phyloP scores from a whole-genome alignment of 2,329 filamentous ascomycete genomes.

The Fusarium sp. region DNA sequence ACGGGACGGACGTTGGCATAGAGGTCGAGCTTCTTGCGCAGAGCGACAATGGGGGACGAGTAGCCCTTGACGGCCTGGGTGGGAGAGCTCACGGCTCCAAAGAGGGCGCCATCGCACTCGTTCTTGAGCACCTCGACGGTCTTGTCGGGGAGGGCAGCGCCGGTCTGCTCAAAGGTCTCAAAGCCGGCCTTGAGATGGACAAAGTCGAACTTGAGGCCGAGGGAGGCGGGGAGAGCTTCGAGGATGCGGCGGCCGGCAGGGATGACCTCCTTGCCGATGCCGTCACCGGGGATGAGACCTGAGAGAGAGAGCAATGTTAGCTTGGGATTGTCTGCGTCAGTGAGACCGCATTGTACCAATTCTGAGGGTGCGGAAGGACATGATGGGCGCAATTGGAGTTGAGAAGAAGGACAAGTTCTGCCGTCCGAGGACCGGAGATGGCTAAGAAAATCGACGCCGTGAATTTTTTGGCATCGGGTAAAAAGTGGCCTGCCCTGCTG shows the following conservation, averaged over 20 bases:
- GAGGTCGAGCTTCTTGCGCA: constrained; percentile 93
- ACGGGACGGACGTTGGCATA: constrained; percentile 98
- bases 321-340: neutral
- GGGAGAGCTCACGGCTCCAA: constrained; percentile 94
- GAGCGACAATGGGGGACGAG: constrained; percentile 94
- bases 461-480: constrained; percentile 30
- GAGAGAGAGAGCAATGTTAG: constrained; percentile 9
- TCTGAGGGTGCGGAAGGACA: constrained; percentile 57
- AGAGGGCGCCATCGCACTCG: constrained; percentile 95
- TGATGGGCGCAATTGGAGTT: constrained; percentile 46
- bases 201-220: constrained; percentile 94
- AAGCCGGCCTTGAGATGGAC: constrained; percentile 93
- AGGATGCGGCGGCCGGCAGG: constrained; percentile 91
- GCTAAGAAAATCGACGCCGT: constrained; percentile 23
- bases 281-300: constrained; percentile 98
- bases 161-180: constrained; percentile 91
- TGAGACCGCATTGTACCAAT: constrained; percentile 49
- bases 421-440: constrained; percentile 45
- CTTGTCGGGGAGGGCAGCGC: constrained; percentile 86
- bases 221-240: constrained; percentile 90
- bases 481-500: constrained; percentile 28
- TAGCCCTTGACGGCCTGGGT: constrained; percentile 92
- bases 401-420: constrained; percentile 41
- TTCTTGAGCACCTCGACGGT: constrained; percentile 89
- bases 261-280: constrained; percentile 98